Conservation (phyloP, 2,329 filamentous ascomycete genomes). For the Sclerotinia subarctica region DNA sequence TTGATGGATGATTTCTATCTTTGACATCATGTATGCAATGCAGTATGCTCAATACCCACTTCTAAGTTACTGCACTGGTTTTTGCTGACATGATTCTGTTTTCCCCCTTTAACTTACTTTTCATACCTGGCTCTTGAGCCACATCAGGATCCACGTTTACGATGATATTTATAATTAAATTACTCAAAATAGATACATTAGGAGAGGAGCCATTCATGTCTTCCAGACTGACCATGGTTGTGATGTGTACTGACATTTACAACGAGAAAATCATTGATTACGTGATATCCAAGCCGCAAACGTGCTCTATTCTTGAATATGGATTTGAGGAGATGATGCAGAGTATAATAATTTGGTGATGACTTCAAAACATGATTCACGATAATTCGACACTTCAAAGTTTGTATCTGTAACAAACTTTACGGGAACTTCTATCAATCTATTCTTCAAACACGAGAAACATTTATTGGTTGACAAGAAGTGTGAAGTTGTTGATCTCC, state of each 20-base stretch:
- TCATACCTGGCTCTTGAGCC: background rate
- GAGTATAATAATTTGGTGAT: too few relatives aligned
- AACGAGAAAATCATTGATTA: constrained; percentile 6
- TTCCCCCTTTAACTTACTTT: background rate
- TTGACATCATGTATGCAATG: background rate
- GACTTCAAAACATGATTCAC: background rate
- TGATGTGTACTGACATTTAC: background rate
- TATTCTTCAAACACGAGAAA: constrained; percentile 1
- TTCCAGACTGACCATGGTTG: background rate
- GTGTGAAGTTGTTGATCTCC: background rate
- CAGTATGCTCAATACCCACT: too few relatives aligned
- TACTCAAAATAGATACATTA: background rate
- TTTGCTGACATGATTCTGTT: background rate
- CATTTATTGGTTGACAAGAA: background rate
- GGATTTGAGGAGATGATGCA: background rate
- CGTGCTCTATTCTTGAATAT: constrained; percentile 10
- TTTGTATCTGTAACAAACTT: background rate
- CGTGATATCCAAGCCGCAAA: constrained; percentile 11
- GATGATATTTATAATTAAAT: background rate
- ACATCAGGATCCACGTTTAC: background rate
- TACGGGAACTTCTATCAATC: background rate
- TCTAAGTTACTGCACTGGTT: background rate
- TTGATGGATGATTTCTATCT: background rate
- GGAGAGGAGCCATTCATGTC: background rate
- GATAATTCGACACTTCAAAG: background rate